Evolutionary conservation across 2,329 filamentous ascomycete species (phyloP), one percentile per base, ranked within the genome.

Genomic region (Colletotrichum falcatum): DNA sequence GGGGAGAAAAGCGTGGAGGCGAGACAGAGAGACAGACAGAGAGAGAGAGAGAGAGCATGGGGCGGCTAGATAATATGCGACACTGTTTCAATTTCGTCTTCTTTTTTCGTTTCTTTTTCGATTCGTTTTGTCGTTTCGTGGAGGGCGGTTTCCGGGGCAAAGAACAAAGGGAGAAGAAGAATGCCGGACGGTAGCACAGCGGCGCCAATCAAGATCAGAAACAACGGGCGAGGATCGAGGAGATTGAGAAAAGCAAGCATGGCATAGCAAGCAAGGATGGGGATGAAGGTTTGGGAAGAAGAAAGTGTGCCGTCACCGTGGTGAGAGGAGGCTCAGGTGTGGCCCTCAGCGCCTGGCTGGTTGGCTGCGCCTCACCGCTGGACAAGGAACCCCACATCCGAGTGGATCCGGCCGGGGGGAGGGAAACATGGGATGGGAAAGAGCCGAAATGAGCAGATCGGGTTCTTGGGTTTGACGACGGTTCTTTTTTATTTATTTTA

Each of bases 401-500:
- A 23, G 61, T 37, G 67, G 67, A 56, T 33, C 56, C 12, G 26
- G 6, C 26, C 16, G 56, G 56, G 55, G 62, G 55, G 62, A 42
- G 26, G 54, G 37, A 42, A 39, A 53, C 61, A 69, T 65, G 66
- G 66, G 54, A 65, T 67, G 63, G 56, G 42, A 53, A 56, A 56
- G 63, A 67, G 67, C 63, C 63, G 56, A 66, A 35, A 70, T 70
- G 62, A 70, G 56, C 49, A 66, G 56, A 70, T 67, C 30, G 66
- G 39, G 39, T 69, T 69, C 54, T 33, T 65, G 66, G 35, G 35
- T 69, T 60, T 61, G 46, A 37, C 23, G 64, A 39, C 39, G 37
- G 33, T 53, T 12, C 30, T 33, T 33, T 33, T 33, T 33, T 33
- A 4, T 33, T 33, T 33, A 4, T 7, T 7, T 33, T 33, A 7